Base-by-base conservation (phyloP, 345 rosid genomes). In the Cardamine chenopodiifolia region DNA sequence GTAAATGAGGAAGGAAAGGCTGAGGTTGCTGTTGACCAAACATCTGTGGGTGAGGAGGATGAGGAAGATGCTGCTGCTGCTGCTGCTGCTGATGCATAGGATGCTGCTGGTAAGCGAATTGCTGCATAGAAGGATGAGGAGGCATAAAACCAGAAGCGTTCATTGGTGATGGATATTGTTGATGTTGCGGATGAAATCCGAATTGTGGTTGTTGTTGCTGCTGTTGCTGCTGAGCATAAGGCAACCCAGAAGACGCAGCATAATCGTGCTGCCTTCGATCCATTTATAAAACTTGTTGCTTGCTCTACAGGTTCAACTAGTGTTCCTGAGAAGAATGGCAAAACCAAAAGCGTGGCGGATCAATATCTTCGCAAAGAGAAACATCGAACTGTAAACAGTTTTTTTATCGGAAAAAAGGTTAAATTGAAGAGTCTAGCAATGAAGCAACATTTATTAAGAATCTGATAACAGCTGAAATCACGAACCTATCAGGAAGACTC, bases 121-220 rank as follows among this genome's bases (percentile, higher is more conserved):
- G 97, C 47, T 86, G 95, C 79, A 88, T 80, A 57, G 97, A 78
- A 82, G 90, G 93, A 84, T 86, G 96, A 15, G 88, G 96, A 7
- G 91, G 83, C 55, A 87, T 82, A 80, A 85, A 92, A 8, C 88
- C 87, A 52, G 92, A 82, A 68, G 79, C 76, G 39, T 82, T 85
- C 52, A 79, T 73, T 2, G 83, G 76, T 22, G 88, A 72, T 60
- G 93, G 89, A 59, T 81, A 86, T 56, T 88, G 91, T 78, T 86
- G 97, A 82, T 89, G 97, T 57, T 90, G 98, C 0, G 89, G 85
- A 69, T 86, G 98, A 70, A 86, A 92, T 45, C 99, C 96, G 26
- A 78, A 92, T 47, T 85, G 96, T 32, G 81, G 93, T 73, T 45
- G 48, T 2, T 68, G 93, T 86, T 84, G 93, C 71, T 82, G 89